phyloP scores from a whole-genome alignment of 1,284 basidiomycete species.

The Leccinum variabile region DNA sequence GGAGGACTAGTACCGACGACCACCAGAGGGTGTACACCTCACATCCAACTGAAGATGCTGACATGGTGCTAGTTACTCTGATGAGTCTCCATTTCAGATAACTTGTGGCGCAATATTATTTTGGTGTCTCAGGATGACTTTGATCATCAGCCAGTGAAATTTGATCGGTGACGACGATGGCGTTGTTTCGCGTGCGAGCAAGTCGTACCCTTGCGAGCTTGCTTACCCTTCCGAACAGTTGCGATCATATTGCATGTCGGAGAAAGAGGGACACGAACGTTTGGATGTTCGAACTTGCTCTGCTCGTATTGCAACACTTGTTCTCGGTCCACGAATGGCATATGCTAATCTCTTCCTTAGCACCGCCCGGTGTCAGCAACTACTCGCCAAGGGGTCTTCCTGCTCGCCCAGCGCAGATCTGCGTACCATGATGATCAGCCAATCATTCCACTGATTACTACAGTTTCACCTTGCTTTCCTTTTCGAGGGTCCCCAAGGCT shows the following conservation, averaged over 20 bases:
- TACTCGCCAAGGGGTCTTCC: neutral
- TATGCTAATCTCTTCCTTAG: neutral
- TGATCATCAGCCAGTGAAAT: neutral
- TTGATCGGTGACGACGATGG: neutral
- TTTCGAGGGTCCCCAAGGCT: neutral
- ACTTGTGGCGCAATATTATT: neutral
- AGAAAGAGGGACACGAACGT: neutral
- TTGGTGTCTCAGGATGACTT: neutral
- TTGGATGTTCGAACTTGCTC: neutral
- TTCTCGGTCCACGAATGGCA: neutral
- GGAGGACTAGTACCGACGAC: neutral
- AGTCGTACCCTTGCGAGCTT: neutral
- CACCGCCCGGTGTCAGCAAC: neutral
- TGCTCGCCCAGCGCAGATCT: neutral
- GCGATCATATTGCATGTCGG: neutral
- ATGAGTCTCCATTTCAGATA: neutral
- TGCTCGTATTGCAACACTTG: neutral
- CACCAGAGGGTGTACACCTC: too few relatives aligned
- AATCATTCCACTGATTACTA: neutral
- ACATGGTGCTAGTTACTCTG: neutral
- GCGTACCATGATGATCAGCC: neutral
- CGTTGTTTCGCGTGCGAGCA: neutral
- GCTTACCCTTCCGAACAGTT: neutral
- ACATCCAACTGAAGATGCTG: neutral
- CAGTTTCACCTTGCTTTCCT: neutral